Evolutionary conservation across 176 grass and related monocot species (phyloP), one percentile per base, ranked within the genome.

Genomic region (Triticum turgidum): DNA sequence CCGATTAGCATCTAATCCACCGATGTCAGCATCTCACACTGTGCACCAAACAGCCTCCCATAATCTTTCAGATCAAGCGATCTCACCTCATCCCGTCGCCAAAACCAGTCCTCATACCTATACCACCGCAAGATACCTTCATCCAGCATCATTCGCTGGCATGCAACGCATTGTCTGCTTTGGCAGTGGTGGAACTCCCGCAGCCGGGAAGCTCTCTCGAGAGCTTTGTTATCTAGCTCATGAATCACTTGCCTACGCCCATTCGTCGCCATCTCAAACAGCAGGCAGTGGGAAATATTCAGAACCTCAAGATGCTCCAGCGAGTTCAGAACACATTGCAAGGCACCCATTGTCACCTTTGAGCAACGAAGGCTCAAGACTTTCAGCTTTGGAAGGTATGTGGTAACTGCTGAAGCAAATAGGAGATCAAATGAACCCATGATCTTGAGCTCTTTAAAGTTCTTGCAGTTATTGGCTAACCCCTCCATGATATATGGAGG

Each of bases 61-160:
- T 91, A 98, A 56, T 92, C 88, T 18, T 91, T 87, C 85, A 99
- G 62, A 84, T 99, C 89, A 81, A 99, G 94, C 37, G 94, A 94
- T 25, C 67, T 84, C 58, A 94, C 92, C 89, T 99, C 97, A 80
- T 99, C 97, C 1, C 45, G 86, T 21, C 97, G 92, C 97, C 97
- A 99, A 63, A 96, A 96, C 86, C 88, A 92, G 56, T 92, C 90
- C 80, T 99, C 97, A 0, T 99, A 99, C 58, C 90, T 86, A 56
- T 99, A 96, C 97, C 97, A 99, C 86, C 97, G 83, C 92, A 99
- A 96, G 74, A 99, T 82, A 24, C 97, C 97, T 38, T 99, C 97
- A 74, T 99, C 97, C 24, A 41, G 45, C 62, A 94, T 56, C 94
- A 99, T 99, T 83, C 97, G 90, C 73, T 95, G 90, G 71, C 97